phyloP scores from a whole-genome alignment of 1,139 yeast genomes.

The Saccharomyces hybrid region DNA sequence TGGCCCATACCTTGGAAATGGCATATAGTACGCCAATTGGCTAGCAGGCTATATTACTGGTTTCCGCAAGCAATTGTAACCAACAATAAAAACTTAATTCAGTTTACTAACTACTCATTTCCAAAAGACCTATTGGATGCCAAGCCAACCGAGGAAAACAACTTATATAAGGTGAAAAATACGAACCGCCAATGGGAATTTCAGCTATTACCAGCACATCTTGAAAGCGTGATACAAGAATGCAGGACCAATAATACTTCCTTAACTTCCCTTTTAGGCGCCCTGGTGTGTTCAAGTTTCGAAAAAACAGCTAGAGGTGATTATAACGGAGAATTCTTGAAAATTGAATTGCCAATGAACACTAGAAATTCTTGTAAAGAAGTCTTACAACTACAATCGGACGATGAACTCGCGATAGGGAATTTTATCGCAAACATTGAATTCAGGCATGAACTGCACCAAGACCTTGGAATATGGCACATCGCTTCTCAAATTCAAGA shows the following conservation, averaged over 20 bases:
- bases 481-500: constrained; percentile 12
- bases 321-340: constrained; percentile 15
- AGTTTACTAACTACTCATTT: constrained; percentile 15
- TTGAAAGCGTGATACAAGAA: constrained; percentile 9
- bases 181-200: constrained; percentile 16
- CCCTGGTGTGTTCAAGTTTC: constrained; percentile 15
- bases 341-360: constrained; percentile 25
- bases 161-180: constrained; percentile 14
- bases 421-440: constrained; percentile 20
- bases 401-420: constrained; percentile 16
- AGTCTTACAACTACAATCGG: constrained; percentile 5
- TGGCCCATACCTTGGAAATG: constrained; percentile 16
- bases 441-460: constrained; percentile 7
- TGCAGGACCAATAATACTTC: constrained; percentile 22
- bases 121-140: constrained; percentile 12
- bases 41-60: constrained; percentile 9
- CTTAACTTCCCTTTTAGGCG: constrained; percentile 20
- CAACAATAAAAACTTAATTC: constrained; percentile 10
- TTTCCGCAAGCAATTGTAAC: constrained; percentile 10
- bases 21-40: constrained; percentile 12
- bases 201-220: constrained; percentile 11
- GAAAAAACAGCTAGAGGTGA: constrained; percentile 4
- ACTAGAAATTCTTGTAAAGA: constrained; percentile 17
- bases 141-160: background rate
- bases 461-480: constrained; percentile 14